Evolutionary conservation across 371 early-diverging fungal genomes (phyloP).

Genomic region (Paraphysoderma sedebokerense): DNA sequence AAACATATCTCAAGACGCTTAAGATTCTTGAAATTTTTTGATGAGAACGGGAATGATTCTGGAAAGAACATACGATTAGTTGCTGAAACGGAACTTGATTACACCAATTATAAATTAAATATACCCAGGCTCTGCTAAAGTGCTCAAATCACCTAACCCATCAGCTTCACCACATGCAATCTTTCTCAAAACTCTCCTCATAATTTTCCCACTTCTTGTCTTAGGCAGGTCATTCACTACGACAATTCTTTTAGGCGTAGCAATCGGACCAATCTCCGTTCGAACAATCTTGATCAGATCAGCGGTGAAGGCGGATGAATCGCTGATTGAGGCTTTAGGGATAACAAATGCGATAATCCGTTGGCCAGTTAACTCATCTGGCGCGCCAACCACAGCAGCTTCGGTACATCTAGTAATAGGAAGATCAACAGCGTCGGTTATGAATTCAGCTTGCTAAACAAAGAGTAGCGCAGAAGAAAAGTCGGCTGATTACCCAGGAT

Average conservation of each 20-base stretch:
- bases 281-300: slow-evolving; percentile 63
- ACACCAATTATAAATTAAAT: slow-evolving; percentile 24
- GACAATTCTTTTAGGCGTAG: slow-evolving; percentile 71
- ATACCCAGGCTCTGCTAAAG: slow-evolving; percentile 75
- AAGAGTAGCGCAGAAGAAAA: slow-evolving; percentile 11
- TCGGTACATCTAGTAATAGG: slow-evolving; percentile 69
- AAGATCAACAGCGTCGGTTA: no score
- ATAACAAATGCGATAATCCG: slow-evolving; percentile 53
- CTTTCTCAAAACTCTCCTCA: slow-evolving; percentile 86
- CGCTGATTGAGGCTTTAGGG: slow-evolving; percentile 20
- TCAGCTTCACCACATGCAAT: slow-evolving; percentile 68
- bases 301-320: slow-evolving; percentile 25
- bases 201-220: slow-evolving; percentile 96
- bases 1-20: no score
- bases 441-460: no score
- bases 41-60: no score
- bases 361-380: slow-evolving; percentile 88
- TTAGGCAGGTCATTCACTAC: slow-evolving; percentile 85
- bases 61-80: no score
- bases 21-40: no score
- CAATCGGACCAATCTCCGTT: slow-evolving; percentile 87
- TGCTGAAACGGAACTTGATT: no score
- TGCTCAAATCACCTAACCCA: slow-evolving; percentile 71
- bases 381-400: slow-evolving; percentile 84
- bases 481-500: slow-evolving; percentile 10